phyloP scores from a whole-genome alignment of 768 basidiomycete species.

The Lentinula sp. region DNA sequence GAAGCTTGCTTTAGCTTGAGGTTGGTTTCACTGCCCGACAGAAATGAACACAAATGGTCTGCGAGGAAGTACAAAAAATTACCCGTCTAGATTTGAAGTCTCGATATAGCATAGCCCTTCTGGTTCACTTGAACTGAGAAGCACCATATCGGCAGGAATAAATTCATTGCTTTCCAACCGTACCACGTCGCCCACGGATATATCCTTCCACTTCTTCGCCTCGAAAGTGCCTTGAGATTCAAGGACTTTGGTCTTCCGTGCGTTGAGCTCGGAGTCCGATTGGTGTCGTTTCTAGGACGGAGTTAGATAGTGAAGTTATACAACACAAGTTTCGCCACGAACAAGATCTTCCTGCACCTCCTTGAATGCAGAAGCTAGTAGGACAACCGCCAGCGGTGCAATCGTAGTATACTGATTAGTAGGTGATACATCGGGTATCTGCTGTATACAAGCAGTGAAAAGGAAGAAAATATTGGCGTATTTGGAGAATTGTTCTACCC shows the following conservation, averaged over 20 bases:
- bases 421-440: conserved; percentile 96
- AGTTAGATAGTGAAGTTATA: conserved; percentile 5
- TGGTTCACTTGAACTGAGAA: conserved; percentile 88
- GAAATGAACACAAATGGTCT: background rate
- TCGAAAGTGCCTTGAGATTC: conserved; percentile 56
- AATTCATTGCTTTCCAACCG: conserved; percentile 89
- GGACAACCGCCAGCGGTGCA: conserved; percentile 78
- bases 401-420: conserved; percentile 96
- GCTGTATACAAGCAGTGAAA: conserved; percentile 95
- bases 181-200: conserved; percentile 88
- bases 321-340: conserved; percentile 17
- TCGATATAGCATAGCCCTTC: conserved; percentile 98
- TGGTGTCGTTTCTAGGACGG: conserved; percentile 84
- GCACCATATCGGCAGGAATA: conserved; percentile 90
- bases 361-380: conserved; percentile 93
- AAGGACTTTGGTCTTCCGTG: conserved; percentile 75
- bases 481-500: conserved; percentile 92
- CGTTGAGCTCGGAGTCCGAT: conserved; percentile 88
- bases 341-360: conserved; percentile 94
- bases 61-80: conserved; percentile 15
- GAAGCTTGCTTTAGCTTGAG: conserved; percentile 98
- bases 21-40: conserved; percentile 76
- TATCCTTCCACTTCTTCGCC: conserved; percentile 80
- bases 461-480: conserved; percentile 99
- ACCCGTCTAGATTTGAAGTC: conserved; percentile 97